A percentile compares a stretch with the other conserved stretches of the same genome.
Conservation (phyloP, 306 rosid genomes). For the Lathyrus aphaca region DNA sequence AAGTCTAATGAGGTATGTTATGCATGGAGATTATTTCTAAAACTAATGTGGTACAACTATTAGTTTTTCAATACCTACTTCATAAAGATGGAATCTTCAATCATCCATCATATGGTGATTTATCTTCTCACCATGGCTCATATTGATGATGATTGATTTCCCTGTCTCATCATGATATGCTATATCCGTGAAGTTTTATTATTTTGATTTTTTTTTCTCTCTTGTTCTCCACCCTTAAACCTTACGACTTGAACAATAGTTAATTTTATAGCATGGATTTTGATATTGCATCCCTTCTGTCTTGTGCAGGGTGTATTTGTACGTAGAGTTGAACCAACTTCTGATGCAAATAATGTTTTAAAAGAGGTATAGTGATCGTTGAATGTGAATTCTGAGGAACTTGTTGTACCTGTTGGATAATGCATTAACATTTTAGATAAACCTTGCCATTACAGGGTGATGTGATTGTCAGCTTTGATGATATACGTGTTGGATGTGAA, state of each 20-base stretch:
- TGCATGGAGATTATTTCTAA: conserved; percentile 6
- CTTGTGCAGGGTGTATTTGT: conserved; percentile 84
- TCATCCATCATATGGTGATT: not conserved
- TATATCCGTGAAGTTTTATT: not conserved
- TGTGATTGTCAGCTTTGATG: conserved; percentile 94
- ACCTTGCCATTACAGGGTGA: conserved; percentile 75
- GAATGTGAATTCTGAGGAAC: conserved; percentile 11
- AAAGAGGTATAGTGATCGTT: conserved; percentile 67
- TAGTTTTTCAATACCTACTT: conserved; percentile 1
- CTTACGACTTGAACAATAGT: conserved; percentile 3
- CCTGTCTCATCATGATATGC: conserved; percentile 4
- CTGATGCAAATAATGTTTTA: conserved; percentile 82
- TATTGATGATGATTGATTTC: not conserved
- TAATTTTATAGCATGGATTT: conserved; percentile 31
- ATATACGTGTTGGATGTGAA: conserved; percentile 80
- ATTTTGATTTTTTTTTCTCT: not conserved
- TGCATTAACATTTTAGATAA: conserved; percentile 31
- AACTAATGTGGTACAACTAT: not conserved
- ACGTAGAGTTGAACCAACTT: conserved; percentile 90
- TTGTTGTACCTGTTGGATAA: conserved; percentile 1
- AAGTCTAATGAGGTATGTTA: conserved; percentile 74
- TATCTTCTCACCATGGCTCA: not conserved
- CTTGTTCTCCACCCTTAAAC: not conserved
- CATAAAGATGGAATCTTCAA: not conserved
- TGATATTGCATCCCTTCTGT: conserved; percentile 36